phyloP scores from a whole-genome alignment of 2,329 filamentous ascomycete genomes.

The Metarhizium rileyi region DNA sequence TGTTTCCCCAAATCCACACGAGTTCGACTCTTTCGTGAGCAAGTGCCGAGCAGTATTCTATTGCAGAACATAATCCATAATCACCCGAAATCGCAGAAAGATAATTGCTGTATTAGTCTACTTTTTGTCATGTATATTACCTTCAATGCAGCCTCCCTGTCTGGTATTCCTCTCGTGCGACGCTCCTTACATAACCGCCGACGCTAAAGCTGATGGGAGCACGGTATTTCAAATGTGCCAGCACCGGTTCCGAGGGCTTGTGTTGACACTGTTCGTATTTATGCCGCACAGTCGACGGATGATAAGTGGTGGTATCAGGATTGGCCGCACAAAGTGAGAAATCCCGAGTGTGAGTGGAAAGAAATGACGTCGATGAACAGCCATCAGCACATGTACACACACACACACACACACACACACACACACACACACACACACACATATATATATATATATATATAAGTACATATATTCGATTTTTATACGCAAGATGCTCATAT shows the following conservation, averaged over 20 bases:
- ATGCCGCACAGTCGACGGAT: background rate
- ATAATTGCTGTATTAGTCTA: background rate
- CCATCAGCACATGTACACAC: no score
- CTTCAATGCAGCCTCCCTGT: background rate
- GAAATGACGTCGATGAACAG: background rate
- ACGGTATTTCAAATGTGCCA: background rate
- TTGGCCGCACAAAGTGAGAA: slow-evolving; percentile 3
- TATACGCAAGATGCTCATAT: no score
- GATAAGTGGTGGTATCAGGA: slow-evolving; percentile 1
- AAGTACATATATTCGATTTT: no score
- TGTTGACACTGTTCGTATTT: background rate
- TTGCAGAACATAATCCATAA: background rate
- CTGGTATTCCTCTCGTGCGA: background rate
- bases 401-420: no score
- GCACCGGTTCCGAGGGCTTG: background rate
- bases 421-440: no score
- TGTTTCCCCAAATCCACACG: no score
- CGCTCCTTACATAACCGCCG: slow-evolving; percentile 9
- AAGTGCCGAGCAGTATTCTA: background rate
- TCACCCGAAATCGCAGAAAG: no score
- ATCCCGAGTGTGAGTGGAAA: slow-evolving; percentile 1
- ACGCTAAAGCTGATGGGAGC: slow-evolving; percentile 4
- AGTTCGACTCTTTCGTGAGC: no score
- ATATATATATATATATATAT: no score
- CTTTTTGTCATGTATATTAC: background rate